Evolutionary conservation across 2,329 filamentous ascomycete species (phyloP), one percentile per base, ranked within the genome.

Genomic region (Ophiostoma pallidulum): DNA sequence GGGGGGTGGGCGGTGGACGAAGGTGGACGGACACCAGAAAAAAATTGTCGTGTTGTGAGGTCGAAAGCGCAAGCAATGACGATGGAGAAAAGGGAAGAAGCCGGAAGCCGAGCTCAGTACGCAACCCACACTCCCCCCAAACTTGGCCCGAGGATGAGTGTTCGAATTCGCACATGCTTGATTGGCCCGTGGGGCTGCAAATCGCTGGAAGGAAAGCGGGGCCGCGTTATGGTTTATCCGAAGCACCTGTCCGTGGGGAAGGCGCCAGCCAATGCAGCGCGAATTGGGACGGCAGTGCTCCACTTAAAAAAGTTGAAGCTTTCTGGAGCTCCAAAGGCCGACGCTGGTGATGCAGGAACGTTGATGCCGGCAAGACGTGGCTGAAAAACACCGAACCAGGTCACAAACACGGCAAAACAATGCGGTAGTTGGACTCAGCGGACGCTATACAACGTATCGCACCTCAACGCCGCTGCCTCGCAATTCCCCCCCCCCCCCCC

Each of bases 141-240:
- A 31, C 42, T 49, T 50, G 49, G 45, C 47, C 52, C 51, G 51
- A 53, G 53, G 51, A 55, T 54, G 53, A 52, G 53, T 49, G 45
- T 48, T 47, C 41, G 37, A 51, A 54, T 55, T 54, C 51, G 51
- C 53, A 52, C 46, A 31, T 41, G 44, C 41, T 36, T 55, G 53
- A 55, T 55, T 55, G 53, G 53, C 33, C 42, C 26, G 40, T 32
- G 44, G 26, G 28, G 47, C 35, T 33, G 18, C n/a, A n/a, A n/a
- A n/a, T n/a, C 31, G 45, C 13, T 28, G 40, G 41, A 36, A 14
- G 16, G 14, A 44, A 32, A 24, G 45, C 45, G 49, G 49, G 37
- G 39, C 22, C 43, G 48, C 43, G 40, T 22, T 41, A 50, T 50
- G 39, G 48, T 50, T 50, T 35, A 28, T 50, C 48, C 48, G 48